These are phyloP conservation scores for Aspergillus heteromorphus DNA, from an alignment of 495 filamentous ascomycete genomes.

Conservation along the genomic window DNA sequence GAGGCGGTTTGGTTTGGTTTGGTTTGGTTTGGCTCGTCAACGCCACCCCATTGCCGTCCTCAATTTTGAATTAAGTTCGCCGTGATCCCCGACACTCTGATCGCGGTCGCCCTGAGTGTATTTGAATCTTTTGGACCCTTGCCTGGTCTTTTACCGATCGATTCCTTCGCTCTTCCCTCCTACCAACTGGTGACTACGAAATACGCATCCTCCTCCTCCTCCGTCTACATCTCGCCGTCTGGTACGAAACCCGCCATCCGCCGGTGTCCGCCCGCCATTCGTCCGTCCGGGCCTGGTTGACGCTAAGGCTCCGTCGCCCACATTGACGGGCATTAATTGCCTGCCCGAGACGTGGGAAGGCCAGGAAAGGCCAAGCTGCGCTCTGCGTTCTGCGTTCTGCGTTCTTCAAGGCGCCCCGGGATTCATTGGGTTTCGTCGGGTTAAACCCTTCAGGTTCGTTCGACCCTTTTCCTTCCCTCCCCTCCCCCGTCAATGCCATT, in stretches of 20 bases:
- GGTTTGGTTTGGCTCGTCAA: neutral
- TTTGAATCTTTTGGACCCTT: neutral
- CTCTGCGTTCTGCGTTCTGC: no score
- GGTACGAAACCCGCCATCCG: conserved; percentile 1
- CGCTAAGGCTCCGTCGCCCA: conserved; percentile 4
- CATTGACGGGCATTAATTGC: conserved; percentile 4
- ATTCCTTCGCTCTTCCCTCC: neutral
- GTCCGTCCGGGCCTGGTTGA: neutral
- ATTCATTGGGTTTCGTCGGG: neutral
- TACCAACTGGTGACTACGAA: neutral
- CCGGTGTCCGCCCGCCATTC: conserved; percentile 3
- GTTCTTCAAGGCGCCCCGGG: neutral
- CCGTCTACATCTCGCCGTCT: neutral
- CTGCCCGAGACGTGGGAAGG: neutral
- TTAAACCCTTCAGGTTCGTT: neutral
- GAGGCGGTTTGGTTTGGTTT: no score
- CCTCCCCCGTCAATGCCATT: neutral
- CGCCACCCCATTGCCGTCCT: conserved; percentile 1
- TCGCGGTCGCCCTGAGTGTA: neutral
- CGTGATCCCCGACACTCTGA: neutral
- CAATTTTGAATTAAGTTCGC: neutral
- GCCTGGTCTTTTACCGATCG: neutral
- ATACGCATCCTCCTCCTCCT: no score
- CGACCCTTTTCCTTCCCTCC: neutral
- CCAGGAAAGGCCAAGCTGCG: neutral